A percentile compares a stretch with the other conserved stretches of the same genome.
Evolutionary conservation across 768 basidiomycete genomes (phyloP).

Genomic region (Phanerochaete sordida): DNA sequence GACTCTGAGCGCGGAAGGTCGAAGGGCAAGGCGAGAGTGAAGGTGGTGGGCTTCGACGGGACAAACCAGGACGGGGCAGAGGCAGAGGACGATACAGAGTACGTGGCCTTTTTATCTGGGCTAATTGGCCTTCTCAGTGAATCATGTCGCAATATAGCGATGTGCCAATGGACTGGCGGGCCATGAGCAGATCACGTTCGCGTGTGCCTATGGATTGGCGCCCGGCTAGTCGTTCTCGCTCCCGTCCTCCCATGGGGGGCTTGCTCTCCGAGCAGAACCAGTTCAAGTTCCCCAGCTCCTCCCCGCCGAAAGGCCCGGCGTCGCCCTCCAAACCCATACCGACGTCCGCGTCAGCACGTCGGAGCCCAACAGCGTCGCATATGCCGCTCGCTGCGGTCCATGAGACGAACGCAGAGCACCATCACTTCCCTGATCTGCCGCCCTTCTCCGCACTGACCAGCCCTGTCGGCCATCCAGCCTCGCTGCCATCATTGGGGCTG

Average conservation of each 20-base stretch:
- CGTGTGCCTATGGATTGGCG: conserved; percentile 92
- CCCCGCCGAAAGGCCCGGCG: conserved; percentile 21
- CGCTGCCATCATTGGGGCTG: conserved; percentile 68
- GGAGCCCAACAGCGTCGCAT: conserved; percentile 24
- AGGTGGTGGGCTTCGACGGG: conserved; percentile 80
- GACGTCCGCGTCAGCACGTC: conserved; percentile 16
- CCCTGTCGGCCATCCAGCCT: conserved; percentile 50
- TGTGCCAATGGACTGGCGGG: conserved; percentile 89
- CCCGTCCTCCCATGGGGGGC: conserved; percentile 60
- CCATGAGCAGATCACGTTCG: conserved; percentile 87
- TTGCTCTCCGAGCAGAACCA: conserved; percentile 23
- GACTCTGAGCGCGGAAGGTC: conserved; percentile 58
- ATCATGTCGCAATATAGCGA: conserved; percentile 22
- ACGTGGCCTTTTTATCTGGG: conserved; percentile 33
- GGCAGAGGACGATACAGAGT: conserved; percentile 72
- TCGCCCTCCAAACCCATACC: conserved; percentile 27
- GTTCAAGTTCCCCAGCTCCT: conserved; percentile 26
- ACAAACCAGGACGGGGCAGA: conserved; percentile 64
- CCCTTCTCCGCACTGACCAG: conserved; percentile 24
- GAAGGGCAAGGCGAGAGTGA: conserved; percentile 75
- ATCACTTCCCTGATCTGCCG: conserved; percentile 9
- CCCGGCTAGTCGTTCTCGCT: conserved; percentile 72
- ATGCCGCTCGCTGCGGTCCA: conserved; percentile 22
- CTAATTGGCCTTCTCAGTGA: conserved; percentile 19
- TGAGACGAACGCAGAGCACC: conserved; percentile 22